Conservation (phyloP, 2,329 filamentous ascomycete species). For the Stemphylium vesicarium region DNA sequence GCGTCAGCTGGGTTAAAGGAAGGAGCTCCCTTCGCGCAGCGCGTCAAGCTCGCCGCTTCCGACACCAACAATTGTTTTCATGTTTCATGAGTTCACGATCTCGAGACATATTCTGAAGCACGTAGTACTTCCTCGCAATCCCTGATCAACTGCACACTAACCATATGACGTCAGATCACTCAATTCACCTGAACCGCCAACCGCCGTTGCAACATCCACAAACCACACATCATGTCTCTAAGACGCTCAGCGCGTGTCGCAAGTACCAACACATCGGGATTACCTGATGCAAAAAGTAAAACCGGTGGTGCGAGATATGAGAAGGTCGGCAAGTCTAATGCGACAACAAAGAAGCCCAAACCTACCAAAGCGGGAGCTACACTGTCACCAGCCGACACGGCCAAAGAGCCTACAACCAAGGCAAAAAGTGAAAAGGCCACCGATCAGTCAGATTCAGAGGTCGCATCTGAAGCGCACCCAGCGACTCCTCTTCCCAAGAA, state of each 20-base stretch:
- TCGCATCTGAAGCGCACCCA: constrained; percentile 24
- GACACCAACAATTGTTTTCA: constrained; percentile 2
- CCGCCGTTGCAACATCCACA: background rate
- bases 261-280: constrained; percentile 30
- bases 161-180: constrained; percentile 31
- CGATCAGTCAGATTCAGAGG: constrained; percentile 9
- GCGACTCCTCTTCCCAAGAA: constrained; percentile 43
- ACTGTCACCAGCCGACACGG: constrained; percentile 1
- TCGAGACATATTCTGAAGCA: background rate
- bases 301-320: constrained; percentile 18
- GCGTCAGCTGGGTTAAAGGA: constrained; percentile 25
- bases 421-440: background rate
- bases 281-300: constrained; percentile 20
- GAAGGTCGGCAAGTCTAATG: constrained; percentile 15
- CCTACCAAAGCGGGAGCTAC: constrained; percentile 11
- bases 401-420: background rate
- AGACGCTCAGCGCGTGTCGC: constrained; percentile 59
- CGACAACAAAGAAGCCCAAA: constrained; percentile 36
- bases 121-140: constrained; percentile 8
- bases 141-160: constrained; percentile 54
- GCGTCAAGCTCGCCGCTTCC: constrained; percentile 21
- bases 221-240: constrained; percentile 54
- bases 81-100: constrained; percentile 1
- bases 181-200: constrained; percentile 3
- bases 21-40: constrained; percentile 13